Base-by-base conservation (phyloP, 805 yeast genomes). In the Metschnikowia gruessii region DNA sequence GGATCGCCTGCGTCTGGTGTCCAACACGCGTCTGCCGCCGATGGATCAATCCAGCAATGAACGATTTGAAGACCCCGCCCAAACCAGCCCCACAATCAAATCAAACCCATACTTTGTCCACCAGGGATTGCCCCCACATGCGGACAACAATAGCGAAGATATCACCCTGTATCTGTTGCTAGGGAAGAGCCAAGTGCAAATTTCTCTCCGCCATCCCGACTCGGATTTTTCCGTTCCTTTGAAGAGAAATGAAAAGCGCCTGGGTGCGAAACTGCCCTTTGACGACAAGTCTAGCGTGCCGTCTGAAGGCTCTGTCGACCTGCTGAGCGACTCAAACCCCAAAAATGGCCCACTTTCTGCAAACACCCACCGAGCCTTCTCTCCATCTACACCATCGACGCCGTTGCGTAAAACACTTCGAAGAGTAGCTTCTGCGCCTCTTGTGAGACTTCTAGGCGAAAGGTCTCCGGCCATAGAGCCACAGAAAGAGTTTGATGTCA, bases 381-480 rank as follows among this genome's bases (percentile, higher is more conserved):
- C 45, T 13, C 57, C 55, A 3, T 43, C 43, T 4, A 43, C 62
- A 7, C 63, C 55, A 4, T 43, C 43, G 7, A 47, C 62, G 11
- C 63, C 68, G 1, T 58, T 75, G 33, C 75, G 68, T 17, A 65
- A 70, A 35, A 70, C 72, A 17, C 66, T 87, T 19, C 70, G 94
- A 50, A 73, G 95, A 51, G 95, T 86, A 1, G 91, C 95, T 0
- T 87, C 96, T 0, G 95, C 94, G 1, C 96, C 96, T 10, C 71
- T 85, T 45, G 85, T 71, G 15, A 48, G 70, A 4, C 47, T 69
- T n/a, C 50, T 70, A 48, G 57, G 55, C 48, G 70, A 60, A 12
- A 43, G 46, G 18, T 29, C 51, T 12, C 51, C 58, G 35, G 37
- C 49, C 7, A 24, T 32, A 15, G 50, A 56, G 22, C 47, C 45